Evolutionary conservation across 2,329 filamentous ascomycete species (phyloP).

Genomic region (Ophiostoma ulmi): DNA sequence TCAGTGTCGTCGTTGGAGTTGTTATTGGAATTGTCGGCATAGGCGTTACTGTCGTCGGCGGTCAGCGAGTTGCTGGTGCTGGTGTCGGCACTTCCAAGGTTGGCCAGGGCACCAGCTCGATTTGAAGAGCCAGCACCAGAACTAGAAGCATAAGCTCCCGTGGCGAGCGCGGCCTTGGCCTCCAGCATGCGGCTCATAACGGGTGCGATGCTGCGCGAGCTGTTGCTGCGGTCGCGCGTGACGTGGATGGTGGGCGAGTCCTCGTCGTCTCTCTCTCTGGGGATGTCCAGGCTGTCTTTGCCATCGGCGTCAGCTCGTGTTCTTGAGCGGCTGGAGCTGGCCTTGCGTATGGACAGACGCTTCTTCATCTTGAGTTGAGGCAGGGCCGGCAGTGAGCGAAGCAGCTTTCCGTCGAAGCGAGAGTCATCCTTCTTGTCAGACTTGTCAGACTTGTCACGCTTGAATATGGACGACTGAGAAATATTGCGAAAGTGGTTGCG

Average conservation of each 20-base stretch:
- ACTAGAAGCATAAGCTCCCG: not conserved
- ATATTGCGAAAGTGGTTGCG: conserved; percentile 19
- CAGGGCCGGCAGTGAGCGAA: conserved; percentile 59
- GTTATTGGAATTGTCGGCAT: conserved; percentile 31
- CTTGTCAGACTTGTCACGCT: conserved; percentile 25
- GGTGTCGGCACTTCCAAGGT: conserved; percentile 41
- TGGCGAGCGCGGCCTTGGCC: conserved; percentile 56
- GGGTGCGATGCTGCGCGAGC: conserved; percentile 50
- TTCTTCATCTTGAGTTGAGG: conserved; percentile 30
- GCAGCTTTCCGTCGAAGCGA: conserved; percentile 57
- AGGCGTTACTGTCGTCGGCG: conserved; percentile 43
- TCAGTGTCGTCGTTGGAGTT: conserved; percentile 31
- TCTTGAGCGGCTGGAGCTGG: conserved; percentile 10
- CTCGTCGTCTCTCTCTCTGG: not conserved
- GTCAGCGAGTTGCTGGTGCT: conserved; percentile 30
- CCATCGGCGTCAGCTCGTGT: not conserved
- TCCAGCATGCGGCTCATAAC: conserved; percentile 75
- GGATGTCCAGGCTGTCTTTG: not conserved
- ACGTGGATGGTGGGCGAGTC: conserved; percentile 32
- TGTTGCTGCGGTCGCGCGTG: conserved; percentile 35
- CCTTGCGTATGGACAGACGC: conserved; percentile 7
- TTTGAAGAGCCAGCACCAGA: not conserved
- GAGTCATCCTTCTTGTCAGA: conserved; percentile 40
- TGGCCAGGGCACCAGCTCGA: not conserved
- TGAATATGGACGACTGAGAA: conserved; percentile 42